These are phyloP conservation scores for Penicillium aurantiogriseum DNA, from an alignment of 2,329 filamentous ascomycete species.

Conservation along the genomic window DNA sequence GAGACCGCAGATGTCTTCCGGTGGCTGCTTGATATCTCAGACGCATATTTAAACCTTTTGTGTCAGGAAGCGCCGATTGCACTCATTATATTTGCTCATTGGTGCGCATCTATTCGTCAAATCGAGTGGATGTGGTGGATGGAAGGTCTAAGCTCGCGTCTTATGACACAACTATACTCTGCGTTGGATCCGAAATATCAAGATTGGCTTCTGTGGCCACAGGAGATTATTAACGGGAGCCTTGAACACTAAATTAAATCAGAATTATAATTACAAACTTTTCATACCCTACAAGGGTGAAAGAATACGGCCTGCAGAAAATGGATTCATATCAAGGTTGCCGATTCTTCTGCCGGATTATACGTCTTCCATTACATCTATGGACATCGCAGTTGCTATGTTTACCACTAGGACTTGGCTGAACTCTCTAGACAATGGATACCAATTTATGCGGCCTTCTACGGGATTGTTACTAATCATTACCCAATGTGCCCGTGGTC, in stretches of 20 bases:
- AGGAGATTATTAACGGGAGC: conserved; percentile 1
- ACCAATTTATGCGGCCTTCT: no score
- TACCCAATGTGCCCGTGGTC: no score
- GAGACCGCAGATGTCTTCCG: conserved; percentile 23
- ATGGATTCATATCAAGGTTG: not conserved
- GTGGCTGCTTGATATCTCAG: conserved; percentile 19
- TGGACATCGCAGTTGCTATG: not conserved
- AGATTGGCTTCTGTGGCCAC: conserved; percentile 19
- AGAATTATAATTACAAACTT: no score
- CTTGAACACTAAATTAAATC: not conserved
- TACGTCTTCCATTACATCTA: not conserved
- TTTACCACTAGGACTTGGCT: no score
- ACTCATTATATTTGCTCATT: conserved; percentile 17
- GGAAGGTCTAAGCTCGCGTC: conserved; percentile 15
- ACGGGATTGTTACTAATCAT: no score
- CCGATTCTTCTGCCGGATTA: not conserved
- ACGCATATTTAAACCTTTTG: conserved; percentile 14
- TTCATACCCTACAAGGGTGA: not conserved
- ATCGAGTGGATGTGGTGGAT: conserved; percentile 25
- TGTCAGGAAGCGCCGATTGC: conserved; percentile 9
- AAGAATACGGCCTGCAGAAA: not conserved
- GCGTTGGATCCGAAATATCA: conserved; percentile 9
- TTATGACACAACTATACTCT: conserved; percentile 11
- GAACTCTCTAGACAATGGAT: no score
- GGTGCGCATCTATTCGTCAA: conserved; percentile 15